These are phyloP conservation scores for Calonectria honghensis DNA, from an alignment of 2,329 filamentous ascomycete species.

Conservation along the genomic window DNA sequence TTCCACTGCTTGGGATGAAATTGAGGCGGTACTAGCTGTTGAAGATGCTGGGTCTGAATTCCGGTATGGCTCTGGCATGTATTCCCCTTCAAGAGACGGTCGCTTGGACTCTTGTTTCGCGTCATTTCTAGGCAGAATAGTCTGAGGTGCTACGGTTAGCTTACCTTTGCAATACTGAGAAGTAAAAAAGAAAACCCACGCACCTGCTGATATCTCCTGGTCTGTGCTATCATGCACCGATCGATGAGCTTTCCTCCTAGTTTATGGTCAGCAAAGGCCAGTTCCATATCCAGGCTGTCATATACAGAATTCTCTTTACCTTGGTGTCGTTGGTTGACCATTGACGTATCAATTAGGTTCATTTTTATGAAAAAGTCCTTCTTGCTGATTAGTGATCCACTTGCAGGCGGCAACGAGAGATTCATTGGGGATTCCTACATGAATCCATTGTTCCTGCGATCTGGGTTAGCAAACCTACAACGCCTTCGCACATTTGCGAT, in stretches of 20 bases:
- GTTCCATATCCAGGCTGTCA: background rate
- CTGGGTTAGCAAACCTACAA: background rate
- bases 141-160: background rate
- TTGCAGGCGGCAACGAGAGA: too few species aligned
- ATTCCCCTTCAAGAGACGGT: background rate
- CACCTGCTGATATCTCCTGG: conserved; percentile 1
- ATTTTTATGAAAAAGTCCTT: conserved; percentile 17
- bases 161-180: background rate
- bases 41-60: background rate
- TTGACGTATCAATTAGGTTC: background rate
- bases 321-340: background rate
- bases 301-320: background rate
- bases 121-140: background rate
- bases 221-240: conserved; percentile 1
- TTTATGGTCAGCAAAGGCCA: background rate
- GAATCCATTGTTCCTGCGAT: conserved; percentile 5
- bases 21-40: background rate
- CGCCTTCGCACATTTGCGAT: background rate
- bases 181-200: background rate
- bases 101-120: background rate
- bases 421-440: background rate
- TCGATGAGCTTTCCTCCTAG: background rate
- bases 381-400: background rate
- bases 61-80: background rate
- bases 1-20: background rate